Conservation (phyloP, 495 filamentous ascomycete genomes). For the Astrocystis sublimbata region DNA sequence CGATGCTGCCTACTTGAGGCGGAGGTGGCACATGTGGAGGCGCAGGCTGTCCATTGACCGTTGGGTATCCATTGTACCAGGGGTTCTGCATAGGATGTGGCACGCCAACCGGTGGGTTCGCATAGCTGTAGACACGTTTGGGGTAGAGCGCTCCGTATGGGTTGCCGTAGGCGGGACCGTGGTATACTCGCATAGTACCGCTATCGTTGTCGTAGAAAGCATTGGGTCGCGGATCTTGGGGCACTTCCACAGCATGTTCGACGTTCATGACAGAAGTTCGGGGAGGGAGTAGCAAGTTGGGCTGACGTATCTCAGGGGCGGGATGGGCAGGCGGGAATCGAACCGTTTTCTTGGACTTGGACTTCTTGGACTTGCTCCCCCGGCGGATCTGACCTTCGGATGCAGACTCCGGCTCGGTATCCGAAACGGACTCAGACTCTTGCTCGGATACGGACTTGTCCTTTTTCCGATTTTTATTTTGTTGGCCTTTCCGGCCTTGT, state of each 20-base stretch:
- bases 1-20: not conserved
- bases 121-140: constrained; percentile 10
- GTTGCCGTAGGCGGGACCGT: constrained; percentile 51
- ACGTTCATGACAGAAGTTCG: constrained; percentile 42
- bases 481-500: constrained; percentile 14
- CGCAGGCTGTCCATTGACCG: constrained; percentile 21
- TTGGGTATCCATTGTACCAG: constrained; percentile 28
- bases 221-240: constrained; percentile 49
- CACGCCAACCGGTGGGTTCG: constrained; percentile 20
- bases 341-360: constrained; percentile 16
- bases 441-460: constrained; percentile 5
- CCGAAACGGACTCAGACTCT: constrained; percentile 13
- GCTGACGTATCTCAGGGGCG: constrained; percentile 16
- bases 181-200: constrained; percentile 48
- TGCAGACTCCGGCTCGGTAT: constrained; percentile 16
- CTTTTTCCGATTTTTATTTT: constrained; percentile 19
- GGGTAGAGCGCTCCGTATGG: constrained; percentile 35
- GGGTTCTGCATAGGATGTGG: constrained; percentile 30
- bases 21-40: constrained; percentile 4
- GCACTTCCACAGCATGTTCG: constrained; percentile 45
- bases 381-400: constrained; percentile 1
- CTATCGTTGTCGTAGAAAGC: constrained; percentile 48
- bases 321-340: constrained; percentile 6
- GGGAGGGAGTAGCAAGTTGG: constrained; percentile 37
- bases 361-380: constrained; percentile 6